Percentiles rank a stretch among this genome's conserved stretches.
Evolutionary conservation across 2,329 filamentous ascomycete species (phyloP).

Genomic region (Clarireedia homoeocarpa): DNA sequence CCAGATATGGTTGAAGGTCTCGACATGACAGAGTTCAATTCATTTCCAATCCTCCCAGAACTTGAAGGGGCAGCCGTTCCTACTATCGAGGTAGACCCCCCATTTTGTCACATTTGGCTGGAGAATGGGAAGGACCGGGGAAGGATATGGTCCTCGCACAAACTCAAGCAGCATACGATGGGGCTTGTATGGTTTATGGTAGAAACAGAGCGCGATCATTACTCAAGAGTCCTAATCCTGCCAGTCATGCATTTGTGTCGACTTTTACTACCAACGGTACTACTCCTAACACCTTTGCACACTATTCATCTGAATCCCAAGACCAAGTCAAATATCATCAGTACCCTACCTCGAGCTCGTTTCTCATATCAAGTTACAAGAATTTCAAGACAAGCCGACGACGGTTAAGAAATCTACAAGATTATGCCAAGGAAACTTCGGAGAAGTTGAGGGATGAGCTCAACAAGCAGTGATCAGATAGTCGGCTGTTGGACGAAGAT

Average conservation of each 20-base stretch:
- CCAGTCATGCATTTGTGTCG: neutral
- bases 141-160: slow-evolving; percentile 1
- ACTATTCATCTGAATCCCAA: neutral
- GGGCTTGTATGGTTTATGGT: slow-evolving; percentile 1
- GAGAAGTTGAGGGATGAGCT: slow-evolving; percentile 8
- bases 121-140: slow-evolving; percentile 12
- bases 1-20: slow-evolving; percentile 27
- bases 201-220: neutral
- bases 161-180: slow-evolving; percentile 5
- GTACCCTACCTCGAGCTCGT: neutral
- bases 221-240: neutral
- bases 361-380: slow-evolving; percentile 1
- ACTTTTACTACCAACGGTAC: neutral
- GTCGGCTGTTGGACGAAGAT: too few species aligned
- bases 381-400: neutral
- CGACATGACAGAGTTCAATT: slow-evolving; percentile 12
- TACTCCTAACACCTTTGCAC: neutral
- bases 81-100: neutral
- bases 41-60: slow-evolving; percentile 12
- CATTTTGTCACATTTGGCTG: slow-evolving; percentile 16
- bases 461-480: slow-evolving; percentile 4
- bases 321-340: neutral
- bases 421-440: neutral
- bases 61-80: slow-evolving; percentile 9
- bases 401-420: neutral